Evolutionary conservation across 805 yeast genomes (phyloP).

Genomic region (Starmerella ratchasimensis): DNA sequence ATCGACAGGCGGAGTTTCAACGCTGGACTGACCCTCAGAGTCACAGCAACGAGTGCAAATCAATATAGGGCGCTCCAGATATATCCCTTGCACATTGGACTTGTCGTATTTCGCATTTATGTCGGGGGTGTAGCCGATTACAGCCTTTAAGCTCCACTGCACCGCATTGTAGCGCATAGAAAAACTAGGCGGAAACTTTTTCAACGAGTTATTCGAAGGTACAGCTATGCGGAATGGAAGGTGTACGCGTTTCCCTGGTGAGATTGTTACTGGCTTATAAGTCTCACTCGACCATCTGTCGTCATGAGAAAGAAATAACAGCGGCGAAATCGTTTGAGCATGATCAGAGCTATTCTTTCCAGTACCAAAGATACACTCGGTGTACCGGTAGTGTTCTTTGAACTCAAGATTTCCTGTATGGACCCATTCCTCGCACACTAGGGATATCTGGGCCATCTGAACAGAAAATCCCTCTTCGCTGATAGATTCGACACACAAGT

Average conservation of each 20-base stretch:
- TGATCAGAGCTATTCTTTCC: neutral
- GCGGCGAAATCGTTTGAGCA: too few relatives aligned
- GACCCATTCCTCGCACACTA: conserved; percentile 13
- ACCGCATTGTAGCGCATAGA: conserved; percentile 6
- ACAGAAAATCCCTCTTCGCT: neutral
- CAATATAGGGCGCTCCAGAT: conserved; percentile 3
- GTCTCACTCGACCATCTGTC: too few relatives aligned
- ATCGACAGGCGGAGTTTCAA: neutral
- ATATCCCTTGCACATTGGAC: too few relatives aligned
- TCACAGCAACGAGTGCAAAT: conserved; percentile 2
- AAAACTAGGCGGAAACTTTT: conserved; percentile 10
- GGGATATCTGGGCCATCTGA: conserved; percentile 1
- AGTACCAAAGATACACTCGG: conserved; percentile 1
- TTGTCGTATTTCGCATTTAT: neutral
- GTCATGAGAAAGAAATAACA: too few relatives aligned
- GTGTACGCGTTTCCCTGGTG: neutral
- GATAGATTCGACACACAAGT: neutral
- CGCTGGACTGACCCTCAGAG: neutral
- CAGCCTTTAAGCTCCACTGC: conserved; percentile 7
- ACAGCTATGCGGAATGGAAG: conserved; percentile 4
- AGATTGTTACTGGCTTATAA: neutral
- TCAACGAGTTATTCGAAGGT: conserved; percentile 1
- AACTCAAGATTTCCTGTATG: conserved; percentile 11
- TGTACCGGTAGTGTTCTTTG: conserved; percentile 7
- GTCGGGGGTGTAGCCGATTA: neutral